phyloP scores from a whole-genome alignment of 2,329 filamentous ascomycete genomes.

The Penicillium sclerotiorum region DNA sequence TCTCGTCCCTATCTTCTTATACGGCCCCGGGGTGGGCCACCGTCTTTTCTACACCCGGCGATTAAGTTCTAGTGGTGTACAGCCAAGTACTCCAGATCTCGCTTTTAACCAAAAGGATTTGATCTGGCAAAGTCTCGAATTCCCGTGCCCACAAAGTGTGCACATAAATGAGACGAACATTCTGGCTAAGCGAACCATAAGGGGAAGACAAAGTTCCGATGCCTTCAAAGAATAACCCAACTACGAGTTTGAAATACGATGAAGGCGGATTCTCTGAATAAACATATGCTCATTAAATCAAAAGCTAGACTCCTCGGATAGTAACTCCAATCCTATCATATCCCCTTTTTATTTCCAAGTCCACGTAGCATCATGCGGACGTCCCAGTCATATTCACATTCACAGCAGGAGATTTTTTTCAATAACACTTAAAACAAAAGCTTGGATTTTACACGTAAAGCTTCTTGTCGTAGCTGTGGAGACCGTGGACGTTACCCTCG shows the following conservation, averaged over 20 bases:
- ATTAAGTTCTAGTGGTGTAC: too few species aligned
- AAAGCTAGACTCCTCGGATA: conserved; percentile 29
- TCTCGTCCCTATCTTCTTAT: too few species aligned
- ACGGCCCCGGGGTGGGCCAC: too few species aligned
- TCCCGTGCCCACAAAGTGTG: too few species aligned
- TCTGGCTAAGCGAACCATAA: too few species aligned
- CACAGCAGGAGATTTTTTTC: conserved; percentile 24
- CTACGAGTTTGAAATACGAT: background rate
- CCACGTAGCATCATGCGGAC: conserved; percentile 30
- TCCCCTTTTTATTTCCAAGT: conserved; percentile 37
- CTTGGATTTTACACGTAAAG: conserved; percentile 73
- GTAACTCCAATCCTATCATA: conserved; percentile 36
- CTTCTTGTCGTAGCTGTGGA: conserved; percentile 99
- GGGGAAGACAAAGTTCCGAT: background rate
- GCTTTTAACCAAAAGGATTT: too few species aligned
- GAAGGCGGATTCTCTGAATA: too few species aligned
- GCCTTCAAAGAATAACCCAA: background rate
- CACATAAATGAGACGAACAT: too few species aligned
- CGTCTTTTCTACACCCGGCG: too few species aligned
- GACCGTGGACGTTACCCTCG: conserved; percentile 92
- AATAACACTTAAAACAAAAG: conserved; percentile 13
- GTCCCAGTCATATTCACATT: conserved; percentile 25
- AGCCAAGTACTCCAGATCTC: too few species aligned
- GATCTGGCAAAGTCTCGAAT: too few species aligned
- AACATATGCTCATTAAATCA: conserved; percentile 23